Evolutionary conservation across 2,329 filamentous ascomycete species (phyloP).

Genomic region (Sarocladium oryzae): DNA sequence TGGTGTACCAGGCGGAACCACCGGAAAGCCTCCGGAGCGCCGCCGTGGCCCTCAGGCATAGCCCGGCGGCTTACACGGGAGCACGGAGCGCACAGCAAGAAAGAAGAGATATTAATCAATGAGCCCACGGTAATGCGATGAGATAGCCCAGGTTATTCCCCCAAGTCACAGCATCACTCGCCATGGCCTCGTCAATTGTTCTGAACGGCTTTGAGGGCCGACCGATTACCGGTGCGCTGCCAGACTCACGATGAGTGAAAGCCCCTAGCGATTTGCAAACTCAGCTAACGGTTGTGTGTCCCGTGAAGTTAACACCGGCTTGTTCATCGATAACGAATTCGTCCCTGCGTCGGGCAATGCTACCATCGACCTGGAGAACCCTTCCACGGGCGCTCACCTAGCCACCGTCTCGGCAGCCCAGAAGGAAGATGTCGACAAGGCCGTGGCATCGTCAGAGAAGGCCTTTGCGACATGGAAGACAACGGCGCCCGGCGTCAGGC

Average conservation of each 20-base stretch:
- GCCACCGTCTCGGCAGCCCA: neutral
- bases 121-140: neutral
- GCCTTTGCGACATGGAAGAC: neutral
- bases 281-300: neutral
- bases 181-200: neutral
- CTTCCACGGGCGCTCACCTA: neutral
- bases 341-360: neutral
- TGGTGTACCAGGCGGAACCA: neutral
- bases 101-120: neutral
- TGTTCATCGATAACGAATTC: conserved; percentile 9
- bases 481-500: conserved; percentile 30
- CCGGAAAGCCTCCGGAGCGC: neutral
- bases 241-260: too few species aligned
- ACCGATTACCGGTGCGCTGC: neutral
- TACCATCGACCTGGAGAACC: neutral
- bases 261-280: too few species aligned
- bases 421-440: neutral
- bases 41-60: neutral
- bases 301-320: neutral
- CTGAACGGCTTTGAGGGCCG: neutral
- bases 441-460: neutral
- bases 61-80: too few species aligned
- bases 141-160: neutral
- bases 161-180: neutral
- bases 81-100: neutral